Evolutionary conservation across 805 yeast species (phyloP), one percentile per base, ranked within the genome.

Genomic region (Lipomyces chichibuensis): DNA sequence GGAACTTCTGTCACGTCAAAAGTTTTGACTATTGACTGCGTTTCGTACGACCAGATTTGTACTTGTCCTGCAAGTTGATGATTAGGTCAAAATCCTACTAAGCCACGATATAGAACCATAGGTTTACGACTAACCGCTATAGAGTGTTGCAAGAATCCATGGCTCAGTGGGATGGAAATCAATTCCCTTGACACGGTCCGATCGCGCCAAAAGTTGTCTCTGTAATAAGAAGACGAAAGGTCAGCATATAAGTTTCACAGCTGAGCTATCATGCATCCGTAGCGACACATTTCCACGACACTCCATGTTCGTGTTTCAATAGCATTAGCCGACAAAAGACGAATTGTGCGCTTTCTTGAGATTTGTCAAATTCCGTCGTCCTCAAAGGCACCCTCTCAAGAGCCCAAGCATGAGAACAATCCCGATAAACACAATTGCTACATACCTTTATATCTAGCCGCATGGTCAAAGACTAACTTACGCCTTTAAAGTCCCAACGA

Each of bases 121-220:
- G 39, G 13, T 11, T 14, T 37, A 37, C 13, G n/a, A 57, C 74
- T 9, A 58, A 72, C 75, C 76, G 62, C 72, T 70, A 60, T 74
- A 74, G 23, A 72, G 69, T 52, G 76, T 73, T 27, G 71, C 59
- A 54, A 74, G 64, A 52, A 74, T 87, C 98, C 98, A 94, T 63
- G 99, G 98, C 79, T 95, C 99, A 25, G 93, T 84, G 29, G 99
- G 99, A 78, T 95, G 99, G 84, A 95, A 90, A 80, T 95, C 99
- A 76, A 95, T 89, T 60, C 97, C 98, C 80, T 95, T 95, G 77
- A 95, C 98, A 78, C 99, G 88, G 78, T 93, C 98, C 52, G 98
- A 89, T 75, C 97, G 91, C 70, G 95, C 87, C 73, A 92, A 89
- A 80, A 93, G 91, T 74, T 88, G 88, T 60, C 70, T 63, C 71